Percentiles rank a stretch among this genome's conserved stretches.
Evolutionary conservation across 108 stramenopile genomes (phyloP).

Genomic region (Chaetoceros tenuissimus): DNA sequence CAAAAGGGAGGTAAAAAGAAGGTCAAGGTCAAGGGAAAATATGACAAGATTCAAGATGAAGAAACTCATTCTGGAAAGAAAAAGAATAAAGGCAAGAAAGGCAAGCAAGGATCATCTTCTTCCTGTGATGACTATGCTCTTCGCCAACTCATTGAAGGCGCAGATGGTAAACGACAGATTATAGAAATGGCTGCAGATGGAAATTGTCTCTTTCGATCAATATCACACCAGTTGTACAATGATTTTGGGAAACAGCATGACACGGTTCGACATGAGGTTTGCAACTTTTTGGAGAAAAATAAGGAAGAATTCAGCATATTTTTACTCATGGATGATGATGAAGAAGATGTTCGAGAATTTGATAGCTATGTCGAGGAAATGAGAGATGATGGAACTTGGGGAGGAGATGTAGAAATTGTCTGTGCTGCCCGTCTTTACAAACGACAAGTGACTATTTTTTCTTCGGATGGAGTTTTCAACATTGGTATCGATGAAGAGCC

Average conservation of each 20-base stretch:
- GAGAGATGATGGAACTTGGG: conserved; percentile 73
- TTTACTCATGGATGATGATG: conserved; percentile 59
- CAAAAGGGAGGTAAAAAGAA: no score
- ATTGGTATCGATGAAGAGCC: conserved; percentile 37
- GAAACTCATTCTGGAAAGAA: no score
- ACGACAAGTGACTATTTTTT: conserved; percentile 61
- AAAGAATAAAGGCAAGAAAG: no score
- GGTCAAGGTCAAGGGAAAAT: no score
- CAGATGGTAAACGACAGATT: conserved; percentile 10
- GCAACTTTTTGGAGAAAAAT: conserved; percentile 52
- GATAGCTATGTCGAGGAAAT: conserved; percentile 55
- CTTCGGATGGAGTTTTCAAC: conserved; percentile 42
- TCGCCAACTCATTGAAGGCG: not conserved
- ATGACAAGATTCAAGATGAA: no score
- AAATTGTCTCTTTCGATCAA: conserved; percentile 79
- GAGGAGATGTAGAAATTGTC: conserved; percentile 75
- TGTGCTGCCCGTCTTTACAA: conserved; percentile 59
- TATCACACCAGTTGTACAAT: conserved; percentile 67
- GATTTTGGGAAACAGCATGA: conserved; percentile 46
- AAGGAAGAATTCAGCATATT: conserved; percentile 57
- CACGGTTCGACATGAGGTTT: conserved; percentile 48
- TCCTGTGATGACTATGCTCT: not conserved
- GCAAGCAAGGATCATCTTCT: no score
- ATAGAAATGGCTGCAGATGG: conserved; percentile 68
- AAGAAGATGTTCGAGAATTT: conserved; percentile 61